Evolutionary conservation across 306 rosid species (phyloP).

Genomic region (Rubus idaeus): DNA sequence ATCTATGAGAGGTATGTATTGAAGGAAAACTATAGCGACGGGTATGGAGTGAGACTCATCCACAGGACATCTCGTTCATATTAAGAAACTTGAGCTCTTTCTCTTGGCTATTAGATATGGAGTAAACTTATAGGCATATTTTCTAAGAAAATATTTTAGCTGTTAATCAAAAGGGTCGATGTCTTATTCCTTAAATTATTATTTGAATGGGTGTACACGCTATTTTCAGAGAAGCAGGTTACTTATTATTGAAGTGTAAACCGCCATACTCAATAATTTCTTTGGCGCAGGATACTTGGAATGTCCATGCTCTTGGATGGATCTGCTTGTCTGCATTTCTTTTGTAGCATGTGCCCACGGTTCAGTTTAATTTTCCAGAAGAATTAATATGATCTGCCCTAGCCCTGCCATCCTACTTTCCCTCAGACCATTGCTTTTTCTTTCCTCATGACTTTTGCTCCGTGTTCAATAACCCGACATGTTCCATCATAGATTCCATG

Average conservation of each 20-base stretch:
- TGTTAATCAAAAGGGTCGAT: conserved; percentile 50
- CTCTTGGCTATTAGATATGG: conserved; percentile 14
- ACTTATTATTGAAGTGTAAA: conserved; percentile 38
- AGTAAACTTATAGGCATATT: background rate
- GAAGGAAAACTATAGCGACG: conserved; percentile 5
- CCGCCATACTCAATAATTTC: conserved; percentile 76
- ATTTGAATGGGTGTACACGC: conserved; percentile 52
- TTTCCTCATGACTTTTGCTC: conserved; percentile 88
- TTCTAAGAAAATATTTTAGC: conserved; percentile 18
- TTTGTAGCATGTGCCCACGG: conserved; percentile 83
- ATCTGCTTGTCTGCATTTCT: conserved; percentile 80
- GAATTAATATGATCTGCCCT: conserved; percentile 73
- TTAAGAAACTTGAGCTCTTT: conserved; percentile 16
- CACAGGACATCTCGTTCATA: conserved; percentile 3
- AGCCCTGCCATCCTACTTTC: conserved; percentile 74
- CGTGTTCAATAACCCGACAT: conserved; percentile 87
- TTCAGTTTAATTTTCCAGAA: conserved; percentile 71
- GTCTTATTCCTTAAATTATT: conserved; percentile 39
- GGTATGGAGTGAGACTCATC: background rate
- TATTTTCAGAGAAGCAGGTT: conserved; percentile 51
- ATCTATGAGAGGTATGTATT: background rate
- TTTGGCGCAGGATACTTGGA: conserved; percentile 95
- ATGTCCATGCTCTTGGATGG: conserved; percentile 85
- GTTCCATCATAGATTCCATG: conserved; percentile 78
- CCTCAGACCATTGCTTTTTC: conserved; percentile 85